Conservation (phyloP, 2,329 filamentous ascomycete species). For the Ploettnerulaceae sp. region DNA sequence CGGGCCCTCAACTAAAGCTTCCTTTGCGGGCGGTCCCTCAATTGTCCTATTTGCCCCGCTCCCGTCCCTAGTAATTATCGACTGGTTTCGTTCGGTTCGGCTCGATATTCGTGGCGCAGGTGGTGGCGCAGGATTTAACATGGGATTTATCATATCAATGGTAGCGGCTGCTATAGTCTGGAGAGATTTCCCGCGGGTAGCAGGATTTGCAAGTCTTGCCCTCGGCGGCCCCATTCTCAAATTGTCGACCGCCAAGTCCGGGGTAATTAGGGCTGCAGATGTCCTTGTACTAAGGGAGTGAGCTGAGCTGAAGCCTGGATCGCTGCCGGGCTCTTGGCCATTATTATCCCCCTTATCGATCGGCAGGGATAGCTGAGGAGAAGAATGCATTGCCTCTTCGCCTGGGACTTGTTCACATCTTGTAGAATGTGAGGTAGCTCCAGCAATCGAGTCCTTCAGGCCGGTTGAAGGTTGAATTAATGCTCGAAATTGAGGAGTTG, state of each 20-base stretch:
- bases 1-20: constrained; percentile 21
- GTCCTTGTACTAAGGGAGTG: neutral
- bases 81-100: constrained; percentile 1
- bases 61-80: constrained; percentile 5
- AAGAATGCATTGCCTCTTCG: constrained; percentile 9
- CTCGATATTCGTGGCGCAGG: constrained; percentile 14
- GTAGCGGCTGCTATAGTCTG: constrained; percentile 23
- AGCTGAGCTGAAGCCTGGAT: neutral
- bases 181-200: constrained; percentile 27
- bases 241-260: neutral
- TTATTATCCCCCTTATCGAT: neutral
- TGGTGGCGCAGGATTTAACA: constrained; percentile 15
- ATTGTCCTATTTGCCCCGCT: constrained; percentile 1
- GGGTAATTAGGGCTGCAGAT: neutral
- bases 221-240: constrained; percentile 7
- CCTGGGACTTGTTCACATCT: constrained; percentile 3
- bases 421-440: neutral
- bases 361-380: constrained; percentile 3
- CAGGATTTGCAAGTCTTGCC: constrained; percentile 25
- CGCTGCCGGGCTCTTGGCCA: neutral
- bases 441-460: neutral
- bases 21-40: neutral
- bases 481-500: constrained; percentile 16
- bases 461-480: constrained; percentile 13
- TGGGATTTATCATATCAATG: constrained; percentile 17